Evolutionary conservation across 176 grass and related monocot species (phyloP).

Genomic region (Poa annua): DNA sequence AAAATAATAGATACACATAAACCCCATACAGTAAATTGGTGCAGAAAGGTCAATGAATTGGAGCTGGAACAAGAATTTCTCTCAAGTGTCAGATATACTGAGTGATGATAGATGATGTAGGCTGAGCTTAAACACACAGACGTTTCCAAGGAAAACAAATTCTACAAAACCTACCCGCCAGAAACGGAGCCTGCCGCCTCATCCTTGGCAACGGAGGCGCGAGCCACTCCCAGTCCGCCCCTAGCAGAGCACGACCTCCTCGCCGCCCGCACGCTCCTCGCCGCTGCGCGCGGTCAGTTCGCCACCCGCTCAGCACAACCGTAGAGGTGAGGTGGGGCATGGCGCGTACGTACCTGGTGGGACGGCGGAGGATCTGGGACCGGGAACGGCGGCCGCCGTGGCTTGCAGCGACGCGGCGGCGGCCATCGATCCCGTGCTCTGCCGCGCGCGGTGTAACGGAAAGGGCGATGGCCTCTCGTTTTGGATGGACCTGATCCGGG

Average conservation of each 20-base stretch:
- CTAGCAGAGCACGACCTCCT: constrained; percentile 6
- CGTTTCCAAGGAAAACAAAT: too few species aligned
- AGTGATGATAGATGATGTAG: too few species aligned
- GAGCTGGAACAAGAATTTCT: background rate
- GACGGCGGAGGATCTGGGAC: constrained; percentile 33
- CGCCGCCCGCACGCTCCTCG: constrained; percentile 31
- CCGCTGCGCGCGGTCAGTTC: background rate
- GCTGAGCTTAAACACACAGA: too few species aligned
- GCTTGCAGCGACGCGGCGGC: constrained; percentile 36
- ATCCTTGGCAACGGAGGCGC: constrained; percentile 38
- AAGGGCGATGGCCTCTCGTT: background rate
- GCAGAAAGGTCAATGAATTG: background rate
- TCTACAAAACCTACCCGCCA: constrained; percentile 36
- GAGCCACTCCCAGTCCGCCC: constrained; percentile 34
- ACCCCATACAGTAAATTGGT: too few species aligned
- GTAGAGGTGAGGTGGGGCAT: background rate
- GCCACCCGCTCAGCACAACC: background rate
- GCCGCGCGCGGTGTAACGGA: background rate
- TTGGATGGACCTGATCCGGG: constrained; percentile 30
- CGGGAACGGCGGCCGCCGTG: constrained; percentile 11
- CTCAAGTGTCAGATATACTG: background rate
- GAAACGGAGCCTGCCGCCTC: constrained; percentile 35
- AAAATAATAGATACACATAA: too few species aligned
- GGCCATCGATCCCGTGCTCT: constrained; percentile 34
- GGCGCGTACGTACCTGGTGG: constrained; percentile 29